Base-by-base conservation (phyloP, 164 flowering plant genomes). In the Nymphaea colorata region DNA sequence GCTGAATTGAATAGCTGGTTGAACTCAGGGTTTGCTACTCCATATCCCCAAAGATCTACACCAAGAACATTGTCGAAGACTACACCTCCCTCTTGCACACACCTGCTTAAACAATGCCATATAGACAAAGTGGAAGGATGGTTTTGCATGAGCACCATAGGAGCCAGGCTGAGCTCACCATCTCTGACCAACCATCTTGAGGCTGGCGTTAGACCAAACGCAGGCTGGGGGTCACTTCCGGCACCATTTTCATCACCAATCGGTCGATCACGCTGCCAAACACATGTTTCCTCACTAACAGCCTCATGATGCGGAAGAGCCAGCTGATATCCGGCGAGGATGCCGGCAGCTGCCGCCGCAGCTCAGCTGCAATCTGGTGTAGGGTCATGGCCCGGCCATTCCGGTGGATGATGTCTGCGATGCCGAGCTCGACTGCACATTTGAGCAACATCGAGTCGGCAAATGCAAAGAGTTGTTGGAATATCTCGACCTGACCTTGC, bases 251-350 rank as follows among this genome's bases (percentile, higher is more conserved):
- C 53, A 36, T 12, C 57, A 42, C 6, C 76, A 18, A 5, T 67
- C 44, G 10, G 62, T 12, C 11, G 57, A 2, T 44, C 57, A 61
- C 11, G 51, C 64, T 55, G 55, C 66, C 15, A 80, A 85, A 78
- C 36, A 85, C 65, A 11, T 70, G 64, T 25, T 25, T 70, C 63
- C 74, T 82, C 51, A 79, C 86, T 2, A 86, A 72, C 4, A 78
- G 45, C 7, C 84, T 75, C 89, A 83, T 81, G 61, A 85, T 67
- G 41, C 87, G 83, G 1, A 70, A 42, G 61, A 85, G 82, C 68
- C 17, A 77, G 61, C 65, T 3, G 66, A 73, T 43, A 42, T 82
- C 80, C 0, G 73, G 74, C 4, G 76, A 64, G 5, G 80, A 66
- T 0, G 77, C 36, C 18, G 53, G 69, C 15, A 77, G n/a, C n/a